phyloP scores from a whole-genome alignment of 2,329 filamentous ascomycete species.

The Talaromyces rugulosus region DNA sequence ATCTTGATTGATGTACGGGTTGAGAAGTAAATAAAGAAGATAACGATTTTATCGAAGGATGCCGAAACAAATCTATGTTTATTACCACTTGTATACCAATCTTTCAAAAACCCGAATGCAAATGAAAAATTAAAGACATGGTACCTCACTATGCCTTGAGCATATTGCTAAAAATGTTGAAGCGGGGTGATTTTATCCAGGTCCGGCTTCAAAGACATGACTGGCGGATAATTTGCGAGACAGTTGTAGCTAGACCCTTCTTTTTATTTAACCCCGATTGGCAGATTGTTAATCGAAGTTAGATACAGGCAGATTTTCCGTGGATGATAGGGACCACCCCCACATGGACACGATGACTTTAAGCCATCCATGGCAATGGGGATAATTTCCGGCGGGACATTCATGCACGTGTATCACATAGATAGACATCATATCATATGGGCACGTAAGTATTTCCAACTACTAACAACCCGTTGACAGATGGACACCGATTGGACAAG shows the following conservation, averaged over 20 bases:
- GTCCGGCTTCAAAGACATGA: neutral
- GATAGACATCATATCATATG: neutral
- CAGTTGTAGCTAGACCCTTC: neutral
- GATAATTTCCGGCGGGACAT: neutral
- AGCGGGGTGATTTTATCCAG: neutral
- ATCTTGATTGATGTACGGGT: slow-evolving; percentile 42
- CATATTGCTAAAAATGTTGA: neutral
- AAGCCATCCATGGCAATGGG: neutral
- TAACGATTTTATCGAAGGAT: neutral
- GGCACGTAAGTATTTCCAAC: neutral
- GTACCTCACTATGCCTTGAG: neutral
- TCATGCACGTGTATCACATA: neutral
- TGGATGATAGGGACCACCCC: neutral
- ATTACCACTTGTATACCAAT: neutral
- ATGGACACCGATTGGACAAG: neutral
- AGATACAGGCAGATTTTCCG: neutral
- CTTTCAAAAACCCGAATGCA: neutral
- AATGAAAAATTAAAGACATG: neutral
- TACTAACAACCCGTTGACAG: neutral
- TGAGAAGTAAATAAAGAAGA: neutral
- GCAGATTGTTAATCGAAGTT: neutral
- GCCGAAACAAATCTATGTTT: neutral
- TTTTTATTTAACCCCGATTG: neutral
- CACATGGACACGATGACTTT: neutral
- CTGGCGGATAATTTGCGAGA: neutral